Percentiles rank a stretch among this genome's conserved stretches.
phyloP scores from a whole-genome alignment of 2,329 filamentous ascomycete genomes.

The Falciphora oryzae region DNA sequence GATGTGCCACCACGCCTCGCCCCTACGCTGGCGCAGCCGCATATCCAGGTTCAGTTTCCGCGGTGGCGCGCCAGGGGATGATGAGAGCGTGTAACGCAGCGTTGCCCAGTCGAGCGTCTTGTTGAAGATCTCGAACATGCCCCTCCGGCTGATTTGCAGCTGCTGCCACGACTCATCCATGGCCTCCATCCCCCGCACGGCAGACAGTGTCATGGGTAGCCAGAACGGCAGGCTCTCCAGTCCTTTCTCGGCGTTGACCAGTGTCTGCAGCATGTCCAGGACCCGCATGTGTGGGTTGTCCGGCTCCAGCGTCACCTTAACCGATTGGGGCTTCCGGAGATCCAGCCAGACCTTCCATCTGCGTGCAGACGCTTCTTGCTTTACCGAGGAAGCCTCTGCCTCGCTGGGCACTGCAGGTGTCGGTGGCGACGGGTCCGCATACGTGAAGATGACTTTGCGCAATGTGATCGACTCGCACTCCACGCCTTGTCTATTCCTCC shows the following conservation, averaged over 20 bases:
- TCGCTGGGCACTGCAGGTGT: conserved; percentile 11
- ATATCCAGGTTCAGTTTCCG: conserved; percentile 46
- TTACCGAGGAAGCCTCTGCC: conserved; percentile 10
- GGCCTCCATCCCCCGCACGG: conserved; percentile 55
- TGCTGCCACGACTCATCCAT: conserved; percentile 52
- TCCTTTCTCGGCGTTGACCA: conserved; percentile 49
- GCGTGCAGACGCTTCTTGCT: conserved; percentile 12
- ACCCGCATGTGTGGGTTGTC: conserved; percentile 64
- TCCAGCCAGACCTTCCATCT: conserved; percentile 52
- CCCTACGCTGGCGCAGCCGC: conserved; percentile 41
- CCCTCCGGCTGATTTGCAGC: conserved; percentile 35
- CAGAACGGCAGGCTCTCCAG: conserved; percentile 49
- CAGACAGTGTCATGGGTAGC: conserved; percentile 55
- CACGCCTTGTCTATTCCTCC: conserved; percentile 48
- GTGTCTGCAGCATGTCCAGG: conserved; percentile 48
- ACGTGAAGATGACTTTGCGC: conserved; percentile 62
- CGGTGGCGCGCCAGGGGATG: conserved; percentile 15
- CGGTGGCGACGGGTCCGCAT: conserved; percentile 35
- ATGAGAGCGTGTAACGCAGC: conserved; percentile 44
- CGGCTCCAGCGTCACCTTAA: conserved; percentile 53
- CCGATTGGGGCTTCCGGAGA: conserved; percentile 43
- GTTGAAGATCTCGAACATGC: conserved; percentile 44
- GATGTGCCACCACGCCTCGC: conserved; percentile 47
- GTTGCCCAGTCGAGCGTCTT: conserved; percentile 52
- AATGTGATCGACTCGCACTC: conserved; percentile 55